Base-by-base conservation (phyloP, 2,329 filamentous ascomycete genomes). In the Taxawa tesnikishii region DNA sequence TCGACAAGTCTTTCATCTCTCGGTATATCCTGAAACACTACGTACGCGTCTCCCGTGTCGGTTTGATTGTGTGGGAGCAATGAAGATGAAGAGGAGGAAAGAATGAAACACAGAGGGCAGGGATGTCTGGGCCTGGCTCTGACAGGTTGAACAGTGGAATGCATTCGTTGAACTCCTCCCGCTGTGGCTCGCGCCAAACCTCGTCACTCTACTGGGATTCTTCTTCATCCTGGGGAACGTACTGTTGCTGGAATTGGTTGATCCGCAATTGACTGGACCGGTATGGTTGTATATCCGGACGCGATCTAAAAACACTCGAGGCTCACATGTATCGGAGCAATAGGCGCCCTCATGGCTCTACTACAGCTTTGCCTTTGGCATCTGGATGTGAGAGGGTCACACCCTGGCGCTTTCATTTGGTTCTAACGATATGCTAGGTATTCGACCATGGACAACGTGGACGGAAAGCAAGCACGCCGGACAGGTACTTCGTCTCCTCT, bases 111-210 rank as follows among this genome's bases (percentile, higher is more conserved):
- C n/a, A n/a, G n/a, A n/a, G n/a, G n/a, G n/a, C n/a, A n/a, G n/a
- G n/a, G n/a, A n/a, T n/a, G n/a, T n/a, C n/a, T n/a, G n/a, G n/a
- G n/a, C n/a, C n/a, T n/a, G n/a, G n/a, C n/a, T n/a, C n/a, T n/a
- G n/a, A n/a, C n/a, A n/a, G n/a, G n/a, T n/a, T n/a, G n/a, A n/a
- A 50, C 58, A 96, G 88, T 98, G 90, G 90, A 96, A 94, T 72
- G 83, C 77, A 43, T 87, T 87, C 47, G 90, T 96, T 47, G 77
- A 94, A 54, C 62, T 94, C 26, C 63, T 98, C 48, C 90, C 90
- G 42, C 63, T 94, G 73, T 98, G 88, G 87, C 72, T 98, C 33
- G 90, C 90, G 16, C 90, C 90, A 19, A 98, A 98, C 54, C 90
- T 94, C 77, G 88, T 98, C 38, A 98, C 90, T 43, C 68, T 98